Base-by-base conservation (phyloP, 257 asterid genomes). In the Perilla frutescens region DNA sequence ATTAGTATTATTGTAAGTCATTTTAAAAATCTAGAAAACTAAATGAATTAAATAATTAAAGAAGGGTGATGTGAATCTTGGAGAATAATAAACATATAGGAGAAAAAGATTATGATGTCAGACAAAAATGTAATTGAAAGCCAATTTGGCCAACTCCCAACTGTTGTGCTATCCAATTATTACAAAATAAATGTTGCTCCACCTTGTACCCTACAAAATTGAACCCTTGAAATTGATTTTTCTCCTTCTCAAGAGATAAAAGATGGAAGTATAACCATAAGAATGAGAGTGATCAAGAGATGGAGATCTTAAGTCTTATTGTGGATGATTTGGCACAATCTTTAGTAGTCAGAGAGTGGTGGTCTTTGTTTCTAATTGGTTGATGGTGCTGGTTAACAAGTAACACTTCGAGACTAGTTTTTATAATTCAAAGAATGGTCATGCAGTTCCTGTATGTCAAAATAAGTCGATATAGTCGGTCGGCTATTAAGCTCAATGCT, bases 141-240 rank as follows among this genome's bases (percentile, higher is more conserved):
- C 66, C 48, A 77, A 58, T 41, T 50, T 76, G 37, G 69, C 29
- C 56, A 14, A 51, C 53, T n/a, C 39, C 10, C 40, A 15, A 70
- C 53, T 5, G 66, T 57, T 8, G 39, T 11, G 32, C 13, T 26
- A 34, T 34, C 45, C 49, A 59, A 39, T 11, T 6, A 43, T 20
- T 54, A 69, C 26, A 20, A 61, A 10, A 49, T 14, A 31, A 26
- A 15, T 5, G 70, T 60, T 47, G 54, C 34, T 56, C 57, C 53
- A 43, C 61, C 51, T 44, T 10, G 3, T n/a, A 39, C 51, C 8
- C 1, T 6, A 26, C 44, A 1, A 50, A 48, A 29, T 60, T 53
- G 34, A 41, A 63, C 29, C 48, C 26, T 62, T 50, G 53, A 64
- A 13, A 74, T 43, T 64, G 31, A 53, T 31, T 29, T 7, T 15